phyloP scores from a whole-genome alignment of 2,329 filamentous ascomycete genomes.

The Paraphoma sp. region DNA sequence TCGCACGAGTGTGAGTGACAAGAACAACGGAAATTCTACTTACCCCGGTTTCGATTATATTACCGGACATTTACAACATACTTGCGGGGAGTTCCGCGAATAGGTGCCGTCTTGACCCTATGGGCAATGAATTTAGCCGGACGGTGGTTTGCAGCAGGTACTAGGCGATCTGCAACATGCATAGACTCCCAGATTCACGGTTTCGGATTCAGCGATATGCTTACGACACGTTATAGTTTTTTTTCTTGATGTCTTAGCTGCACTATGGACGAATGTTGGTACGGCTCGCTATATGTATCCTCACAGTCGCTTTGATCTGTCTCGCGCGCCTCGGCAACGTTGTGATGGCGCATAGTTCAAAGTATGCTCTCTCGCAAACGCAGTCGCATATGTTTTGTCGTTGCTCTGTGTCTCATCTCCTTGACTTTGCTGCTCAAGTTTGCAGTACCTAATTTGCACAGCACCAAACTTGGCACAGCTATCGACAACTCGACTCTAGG shows the following conservation, averaged over 20 bases:
- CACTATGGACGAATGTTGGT: neutral
- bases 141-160: neutral
- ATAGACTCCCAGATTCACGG: neutral
- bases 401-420: conserved; percentile 10
- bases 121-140: conserved; percentile 2
- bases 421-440: conserved; percentile 15
- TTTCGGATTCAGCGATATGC: conserved; percentile 5
- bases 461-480: neutral
- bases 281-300: neutral
- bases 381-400: conserved; percentile 15
- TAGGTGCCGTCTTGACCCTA: neutral
- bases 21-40: neutral
- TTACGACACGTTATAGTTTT: no score
- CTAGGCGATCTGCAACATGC: conserved; percentile 1
- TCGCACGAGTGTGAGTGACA: neutral
- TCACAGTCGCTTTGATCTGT: neutral
- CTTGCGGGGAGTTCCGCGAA: neutral
- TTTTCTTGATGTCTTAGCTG: neutral
- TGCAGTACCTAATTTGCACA: neutral
- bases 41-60: neutral
- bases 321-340: neutral
- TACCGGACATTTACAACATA: conserved; percentile 1
- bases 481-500: conserved; percentile 29
- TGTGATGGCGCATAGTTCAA: neutral
- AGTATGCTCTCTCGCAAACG: conserved; percentile 22